Evolutionary conservation across 257 asterid genomes (phyloP).

Genomic region (Solanum lignicaule): DNA sequence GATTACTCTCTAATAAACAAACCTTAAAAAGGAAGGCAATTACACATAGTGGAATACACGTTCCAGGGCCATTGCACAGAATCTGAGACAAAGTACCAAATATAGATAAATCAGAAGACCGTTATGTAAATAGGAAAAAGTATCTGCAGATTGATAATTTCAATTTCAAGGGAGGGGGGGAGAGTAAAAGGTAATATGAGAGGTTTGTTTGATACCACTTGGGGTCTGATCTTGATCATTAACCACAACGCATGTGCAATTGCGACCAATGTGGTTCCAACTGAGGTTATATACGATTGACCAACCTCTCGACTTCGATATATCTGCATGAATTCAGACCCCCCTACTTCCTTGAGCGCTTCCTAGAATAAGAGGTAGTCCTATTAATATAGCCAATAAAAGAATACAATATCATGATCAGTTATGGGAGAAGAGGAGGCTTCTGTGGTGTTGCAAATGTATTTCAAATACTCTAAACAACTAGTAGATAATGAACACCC

Average conservation of each 20-base stretch:
- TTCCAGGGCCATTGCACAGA: conserved; percentile 94
- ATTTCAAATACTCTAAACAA: background rate
- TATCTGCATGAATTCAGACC: conserved; percentile 62
- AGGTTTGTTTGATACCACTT: conserved; percentile 52
- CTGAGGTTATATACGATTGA: conserved; percentile 77
- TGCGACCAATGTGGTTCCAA: conserved; percentile 80
- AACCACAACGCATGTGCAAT: conserved; percentile 76
- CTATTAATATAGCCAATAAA: background rate
- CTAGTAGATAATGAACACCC: background rate
- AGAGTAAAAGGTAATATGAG: background rate
- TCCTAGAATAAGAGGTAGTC: conserved; percentile 37
- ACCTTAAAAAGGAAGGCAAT: conserved; percentile 80
- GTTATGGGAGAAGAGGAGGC: background rate
- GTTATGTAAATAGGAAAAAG: background rate
- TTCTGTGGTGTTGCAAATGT: background rate
- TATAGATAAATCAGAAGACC: background rate
- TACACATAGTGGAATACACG: conserved; percentile 72
- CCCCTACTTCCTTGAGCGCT: conserved; percentile 26
- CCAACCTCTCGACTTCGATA: conserved; percentile 94
- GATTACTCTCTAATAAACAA: background rate
- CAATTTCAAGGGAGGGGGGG: background rate
- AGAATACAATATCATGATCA: background rate
- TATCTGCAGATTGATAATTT: background rate
- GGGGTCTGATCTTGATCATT: conserved; percentile 84
- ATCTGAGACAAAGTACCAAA: conserved; percentile 30